Conservation (phyloP, 208 protist species). For the Crithidia fasciculata region DNA sequence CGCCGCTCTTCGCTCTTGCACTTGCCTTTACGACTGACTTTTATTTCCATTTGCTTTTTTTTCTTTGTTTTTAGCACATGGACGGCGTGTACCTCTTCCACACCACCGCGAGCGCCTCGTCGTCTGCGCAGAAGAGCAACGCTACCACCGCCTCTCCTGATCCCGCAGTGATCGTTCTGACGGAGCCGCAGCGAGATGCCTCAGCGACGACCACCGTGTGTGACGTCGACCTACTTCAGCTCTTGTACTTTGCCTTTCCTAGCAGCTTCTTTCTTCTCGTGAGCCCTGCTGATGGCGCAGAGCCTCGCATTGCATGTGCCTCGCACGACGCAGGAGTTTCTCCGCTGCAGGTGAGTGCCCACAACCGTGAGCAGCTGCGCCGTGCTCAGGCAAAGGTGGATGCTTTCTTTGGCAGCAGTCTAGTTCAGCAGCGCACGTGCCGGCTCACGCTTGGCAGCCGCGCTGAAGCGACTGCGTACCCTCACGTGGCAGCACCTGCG, state of each 20-base stretch:
- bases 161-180: conserved; percentile 20
- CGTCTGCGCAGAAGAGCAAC: neutral
- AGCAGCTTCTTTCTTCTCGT: conserved; percentile 8
- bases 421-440: conserved; percentile 23
- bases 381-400: neutral
- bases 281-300: neutral
- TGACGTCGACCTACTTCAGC: conserved; percentile 6
- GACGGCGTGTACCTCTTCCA: conserved; percentile 21
- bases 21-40: too few species aligned
- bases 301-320: too few species aligned
- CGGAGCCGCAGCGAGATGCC: conserved; percentile 3
- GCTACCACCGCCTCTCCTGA: neutral
- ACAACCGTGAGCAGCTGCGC: neutral
- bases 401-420: neutral
- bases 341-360: neutral
- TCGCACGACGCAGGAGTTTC: too few species aligned
- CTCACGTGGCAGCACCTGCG: neutral
- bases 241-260: conserved; percentile 12
- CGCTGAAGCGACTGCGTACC: neutral
- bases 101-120: neutral
- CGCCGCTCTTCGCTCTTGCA: too few species aligned
- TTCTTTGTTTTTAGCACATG: neutral
- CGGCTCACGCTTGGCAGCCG: conserved; percentile 10
- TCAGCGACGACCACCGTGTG: neutral
- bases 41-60: neutral